phyloP scores from a whole-genome alignment of 2,329 filamentous ascomycete genomes.

The Apiospora marii region DNA sequence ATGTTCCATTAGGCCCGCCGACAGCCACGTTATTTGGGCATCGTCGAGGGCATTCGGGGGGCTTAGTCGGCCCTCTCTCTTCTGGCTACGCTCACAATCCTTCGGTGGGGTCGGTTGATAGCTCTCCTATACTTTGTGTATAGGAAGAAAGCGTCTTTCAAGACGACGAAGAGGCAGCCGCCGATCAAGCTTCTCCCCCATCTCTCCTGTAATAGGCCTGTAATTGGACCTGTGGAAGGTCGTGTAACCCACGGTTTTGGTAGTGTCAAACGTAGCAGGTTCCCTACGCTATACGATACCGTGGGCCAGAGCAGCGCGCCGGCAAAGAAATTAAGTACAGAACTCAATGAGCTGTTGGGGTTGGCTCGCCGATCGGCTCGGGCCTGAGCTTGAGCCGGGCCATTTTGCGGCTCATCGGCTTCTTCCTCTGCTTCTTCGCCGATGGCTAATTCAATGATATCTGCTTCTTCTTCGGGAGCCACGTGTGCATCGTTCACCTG shows the following conservation, averaged over 20 bases:
- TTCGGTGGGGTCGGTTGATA: constrained; percentile 61
- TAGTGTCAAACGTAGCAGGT: constrained; percentile 72
- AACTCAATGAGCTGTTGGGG: constrained; percentile 25
- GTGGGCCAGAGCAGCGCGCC: constrained; percentile 78
- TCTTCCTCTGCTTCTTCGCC: constrained; percentile 25
- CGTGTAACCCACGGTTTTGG: constrained; percentile 72
- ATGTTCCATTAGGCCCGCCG: not conserved
- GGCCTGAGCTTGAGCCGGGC: constrained; percentile 1
- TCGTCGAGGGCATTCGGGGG: not conserved
- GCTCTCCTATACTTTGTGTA: constrained; percentile 71
- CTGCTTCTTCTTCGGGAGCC: not conserved
- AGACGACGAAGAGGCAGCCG: constrained; percentile 85
- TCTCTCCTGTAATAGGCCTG: constrained; percentile 78
- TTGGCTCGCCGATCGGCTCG: constrained; percentile 20
- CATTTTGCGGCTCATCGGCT: not conserved
- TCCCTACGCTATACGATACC: constrained; percentile 81
- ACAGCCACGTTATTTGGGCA: not conserved
- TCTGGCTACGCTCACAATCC: constrained; percentile 59
- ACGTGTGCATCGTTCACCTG: not conserved
- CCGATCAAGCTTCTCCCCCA: constrained; percentile 92
- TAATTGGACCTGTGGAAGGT: constrained; percentile 42
- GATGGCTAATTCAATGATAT: constrained; percentile 36
- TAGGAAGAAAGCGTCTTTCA: constrained; percentile 72
- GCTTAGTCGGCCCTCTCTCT: constrained; percentile 32
- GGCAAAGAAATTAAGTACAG: constrained; percentile 54